Conservation (phyloP, 2,329 filamentous ascomycete genomes). For the Ascocoryne sarcoides region DNA sequence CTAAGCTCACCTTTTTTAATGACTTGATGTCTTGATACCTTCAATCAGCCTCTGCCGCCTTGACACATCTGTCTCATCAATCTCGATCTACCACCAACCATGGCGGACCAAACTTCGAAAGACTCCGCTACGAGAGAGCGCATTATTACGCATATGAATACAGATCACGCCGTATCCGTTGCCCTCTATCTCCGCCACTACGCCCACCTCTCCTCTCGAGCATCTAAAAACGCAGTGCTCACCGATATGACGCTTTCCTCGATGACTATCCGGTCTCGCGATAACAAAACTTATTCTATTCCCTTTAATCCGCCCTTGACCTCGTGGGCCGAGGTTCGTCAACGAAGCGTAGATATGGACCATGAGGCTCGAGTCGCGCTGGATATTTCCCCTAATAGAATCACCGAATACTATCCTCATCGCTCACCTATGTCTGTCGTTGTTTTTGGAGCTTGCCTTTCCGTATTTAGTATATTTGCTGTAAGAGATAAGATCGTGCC, state of each 20-base stretch:
- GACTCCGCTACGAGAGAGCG: conserved; percentile 45
- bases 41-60: too few relatives aligned
- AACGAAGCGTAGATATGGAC: conserved; percentile 67
- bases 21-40: too few relatives aligned
- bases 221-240: conserved; percentile 51
- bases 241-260: conserved; percentile 54
- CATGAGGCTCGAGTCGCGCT: conserved; percentile 49
- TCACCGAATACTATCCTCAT: conserved; percentile 33
- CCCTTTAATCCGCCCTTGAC: conserved; percentile 62
- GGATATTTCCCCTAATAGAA: conserved; percentile 37
- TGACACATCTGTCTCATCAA: too few relatives aligned
- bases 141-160: conserved; percentile 80
- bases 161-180: conserved; percentile 67
- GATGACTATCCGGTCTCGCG: conserved; percentile 50
- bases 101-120: conserved; percentile 15
- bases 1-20: too few relatives aligned
- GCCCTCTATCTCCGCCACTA: conserved; percentile 71
- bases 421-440: conserved; percentile 35
- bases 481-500: conserved; percentile 40
- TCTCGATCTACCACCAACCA: too few relatives aligned
- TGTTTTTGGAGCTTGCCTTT: conserved; percentile 44
- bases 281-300: conserved; percentile 42
- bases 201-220: conserved; percentile 44
- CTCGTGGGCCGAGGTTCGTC: conserved; percentile 58
- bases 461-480: conserved; percentile 44